phyloP scores from a whole-genome alignment of 768 basidiomycete species.

The Antrodiella citrinella region DNA sequence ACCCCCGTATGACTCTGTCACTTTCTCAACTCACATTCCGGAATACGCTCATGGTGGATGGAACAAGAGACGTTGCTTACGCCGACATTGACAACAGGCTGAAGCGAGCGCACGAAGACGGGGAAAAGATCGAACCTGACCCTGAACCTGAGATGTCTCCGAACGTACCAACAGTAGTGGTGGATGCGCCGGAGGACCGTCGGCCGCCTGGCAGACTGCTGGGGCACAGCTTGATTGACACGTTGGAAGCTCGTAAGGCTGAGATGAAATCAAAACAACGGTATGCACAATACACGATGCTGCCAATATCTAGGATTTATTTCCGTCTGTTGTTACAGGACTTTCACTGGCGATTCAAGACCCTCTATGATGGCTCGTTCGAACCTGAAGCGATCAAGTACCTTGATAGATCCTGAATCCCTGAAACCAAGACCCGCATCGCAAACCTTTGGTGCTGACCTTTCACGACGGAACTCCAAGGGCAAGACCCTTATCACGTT shows the following conservation, averaged over 20 bases:
- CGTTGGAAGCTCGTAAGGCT: constrained; percentile 76
- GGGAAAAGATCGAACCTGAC: constrained; percentile 58
- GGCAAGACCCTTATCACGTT: constrained; percentile 62
- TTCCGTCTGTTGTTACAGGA: constrained; percentile 34
- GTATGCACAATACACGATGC: constrained; percentile 32
- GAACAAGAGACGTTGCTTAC: constrained; percentile 54
- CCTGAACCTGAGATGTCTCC: constrained; percentile 25
- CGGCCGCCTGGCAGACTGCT: constrained; percentile 79
- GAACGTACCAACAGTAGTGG: constrained; percentile 22
- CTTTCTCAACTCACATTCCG: constrained; percentile 83
- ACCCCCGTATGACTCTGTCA: constrained; percentile 64
- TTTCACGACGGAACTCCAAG: constrained; percentile 41
- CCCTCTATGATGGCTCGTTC: constrained; percentile 90
- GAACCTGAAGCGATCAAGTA: constrained; percentile 44
- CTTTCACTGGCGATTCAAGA: constrained; percentile 81
- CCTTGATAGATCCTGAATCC: constrained; percentile 65
- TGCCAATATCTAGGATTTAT: constrained; percentile 4
- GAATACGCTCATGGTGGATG: constrained; percentile 66
- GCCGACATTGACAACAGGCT: constrained; percentile 50
- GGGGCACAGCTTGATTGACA: constrained; percentile 86
- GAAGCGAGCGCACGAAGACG: constrained; percentile 71
- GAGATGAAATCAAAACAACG: constrained; percentile 78
- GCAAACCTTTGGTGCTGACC: constrained; percentile 32
- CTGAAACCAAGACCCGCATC: constrained; percentile 41
- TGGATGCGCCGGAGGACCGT: constrained; percentile 16